A percentile compares a stretch with the other conserved stretches of the same genome.
Evolutionary conservation across 2,329 filamentous ascomycete genomes (phyloP).

Genomic region (Aspergillus oerlinghausenensis): DNA sequence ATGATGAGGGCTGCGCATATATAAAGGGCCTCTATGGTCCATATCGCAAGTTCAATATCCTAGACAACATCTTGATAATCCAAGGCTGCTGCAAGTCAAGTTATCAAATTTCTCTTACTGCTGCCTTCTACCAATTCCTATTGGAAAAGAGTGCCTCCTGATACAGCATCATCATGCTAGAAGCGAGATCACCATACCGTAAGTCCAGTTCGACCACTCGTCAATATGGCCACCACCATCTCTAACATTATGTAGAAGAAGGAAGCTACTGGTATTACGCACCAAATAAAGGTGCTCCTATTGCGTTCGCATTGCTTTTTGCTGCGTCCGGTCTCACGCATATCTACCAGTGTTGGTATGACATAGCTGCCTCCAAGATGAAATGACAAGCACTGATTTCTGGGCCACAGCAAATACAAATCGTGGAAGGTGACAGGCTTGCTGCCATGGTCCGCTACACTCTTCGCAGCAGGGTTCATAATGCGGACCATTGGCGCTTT

Average conservation of each 20-base stretch:
- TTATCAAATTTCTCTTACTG: not conserved
- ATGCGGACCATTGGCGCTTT: constrained; percentile 34
- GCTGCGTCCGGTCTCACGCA: constrained; percentile 34
- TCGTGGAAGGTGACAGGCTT: constrained; percentile 40
- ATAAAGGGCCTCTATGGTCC: not conserved
- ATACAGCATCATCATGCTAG: constrained; percentile 10
- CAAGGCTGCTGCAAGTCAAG: not conserved
- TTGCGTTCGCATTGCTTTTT: constrained; percentile 39
- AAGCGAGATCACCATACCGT: constrained; percentile 25
- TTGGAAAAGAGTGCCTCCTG: not conserved
- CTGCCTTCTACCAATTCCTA: not conserved
- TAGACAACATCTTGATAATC: not conserved
- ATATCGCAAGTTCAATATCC: not conserved
- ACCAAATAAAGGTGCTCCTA: constrained; percentile 39
- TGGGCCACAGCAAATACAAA: constrained; percentile 29
- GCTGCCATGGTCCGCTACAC: constrained; percentile 38
- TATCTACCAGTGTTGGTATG: constrained; percentile 36
- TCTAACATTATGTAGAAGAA: constrained; percentile 22
- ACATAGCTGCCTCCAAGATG: not conserved
- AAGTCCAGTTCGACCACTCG: constrained; percentile 3
- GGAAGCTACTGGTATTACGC: constrained; percentile 39
- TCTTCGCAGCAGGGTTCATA: constrained; percentile 38
- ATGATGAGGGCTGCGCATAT: not conserved
- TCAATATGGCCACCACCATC: not conserved
- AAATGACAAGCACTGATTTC: constrained; percentile 2